Evolutionary conservation across 805 yeast species (phyloP).

Genomic region (Candida ponderosae): DNA sequence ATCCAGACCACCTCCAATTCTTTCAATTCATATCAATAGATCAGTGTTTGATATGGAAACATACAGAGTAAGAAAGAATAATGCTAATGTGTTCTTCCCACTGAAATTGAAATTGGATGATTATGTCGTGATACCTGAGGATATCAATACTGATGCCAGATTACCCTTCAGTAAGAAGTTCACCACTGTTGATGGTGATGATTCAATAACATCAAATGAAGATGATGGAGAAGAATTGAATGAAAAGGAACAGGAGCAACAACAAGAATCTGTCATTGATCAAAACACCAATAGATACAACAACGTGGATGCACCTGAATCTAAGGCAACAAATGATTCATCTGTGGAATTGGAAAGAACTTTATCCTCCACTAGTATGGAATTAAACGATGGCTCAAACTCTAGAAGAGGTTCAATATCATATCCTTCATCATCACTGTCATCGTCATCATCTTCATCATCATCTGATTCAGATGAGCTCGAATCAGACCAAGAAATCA

Average conservation of each 20-base stretch:
- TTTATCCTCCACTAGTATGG: too few relatives aligned
- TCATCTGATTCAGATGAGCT: constrained; percentile 4
- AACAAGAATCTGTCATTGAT: constrained; percentile 8
- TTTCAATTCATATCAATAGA: constrained; percentile 84
- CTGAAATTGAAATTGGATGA: constrained; percentile 55
- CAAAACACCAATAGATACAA: too few relatives aligned
- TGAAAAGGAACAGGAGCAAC: constrained; percentile 17
- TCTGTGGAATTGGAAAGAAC: too few relatives aligned
- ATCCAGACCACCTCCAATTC: constrained; percentile 74
- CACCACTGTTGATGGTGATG: constrained; percentile 5
- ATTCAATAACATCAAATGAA: constrained; percentile 4
- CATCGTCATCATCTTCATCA: too few relatives aligned
- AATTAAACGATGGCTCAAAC: too few relatives aligned
- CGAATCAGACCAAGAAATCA: constrained; percentile 9
- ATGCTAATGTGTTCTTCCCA: constrained; percentile 77
- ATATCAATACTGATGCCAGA: constrained; percentile 76
- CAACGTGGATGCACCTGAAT: too few relatives aligned
- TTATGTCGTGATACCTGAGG: constrained; percentile 61
- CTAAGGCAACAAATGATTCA: too few relatives aligned
- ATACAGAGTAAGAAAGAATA: constrained; percentile 75
- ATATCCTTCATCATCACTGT: too few relatives aligned
- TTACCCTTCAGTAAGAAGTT: constrained; percentile 53
- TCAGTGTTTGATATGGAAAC: constrained; percentile 88
- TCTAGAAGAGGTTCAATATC: too few relatives aligned
- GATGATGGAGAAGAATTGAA: constrained; percentile 8